Base-by-base conservation (phyloP, 2,329 filamentous ascomycete species). In the Pezicula neosporulosa region DNA sequence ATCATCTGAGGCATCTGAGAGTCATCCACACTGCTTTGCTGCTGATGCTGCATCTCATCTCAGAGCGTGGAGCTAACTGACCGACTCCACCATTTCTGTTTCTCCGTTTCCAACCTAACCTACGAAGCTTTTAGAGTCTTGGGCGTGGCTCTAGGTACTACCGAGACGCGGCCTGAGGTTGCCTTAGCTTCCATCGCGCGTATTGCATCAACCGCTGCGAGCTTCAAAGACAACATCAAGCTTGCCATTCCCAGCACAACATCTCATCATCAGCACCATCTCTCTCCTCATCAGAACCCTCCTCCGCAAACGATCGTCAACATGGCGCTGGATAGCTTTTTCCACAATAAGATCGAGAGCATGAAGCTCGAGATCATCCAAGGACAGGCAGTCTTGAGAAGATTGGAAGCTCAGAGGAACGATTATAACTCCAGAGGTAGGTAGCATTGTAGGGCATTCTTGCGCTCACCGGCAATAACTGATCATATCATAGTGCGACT, bases 291-390 rank as follows among this genome's bases (percentile, higher is more conserved):
- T 44, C 21, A 13, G 44, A 38, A 37, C 58, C 66, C 38, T 37
- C 27, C 35, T 28, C 33, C 28, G 30, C 43, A 42, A 37, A 49
- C 43, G 28, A 49, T 48, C 16, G 38, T 45, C 82, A 86, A 69
- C 71, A 99, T 99, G 94, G 92, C 93, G 83, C 89, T 99, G 76
- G 94, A 97, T 75, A 96, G 89, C 75, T 99, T 97, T 78, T 99
- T 96, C 74, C 90, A 94, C 77, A 97, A 97, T 81, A 99, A 99
- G 82, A 97, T 97, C 76, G 94, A 99, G 89, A 86, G 89, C 72
- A 96, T 97, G 89, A 97, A 97, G 87, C 91, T 99, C 72, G 93
- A 99, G 83, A 99, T 99, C 71, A 93, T 99, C 71, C 93, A 97
- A 76, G 93, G 94, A 51, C 94, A 99, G 77, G 93, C 94, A 51